Base-by-base conservation (phyloP, 306 rosid genomes). In the Crotalaria pallida region DNA sequence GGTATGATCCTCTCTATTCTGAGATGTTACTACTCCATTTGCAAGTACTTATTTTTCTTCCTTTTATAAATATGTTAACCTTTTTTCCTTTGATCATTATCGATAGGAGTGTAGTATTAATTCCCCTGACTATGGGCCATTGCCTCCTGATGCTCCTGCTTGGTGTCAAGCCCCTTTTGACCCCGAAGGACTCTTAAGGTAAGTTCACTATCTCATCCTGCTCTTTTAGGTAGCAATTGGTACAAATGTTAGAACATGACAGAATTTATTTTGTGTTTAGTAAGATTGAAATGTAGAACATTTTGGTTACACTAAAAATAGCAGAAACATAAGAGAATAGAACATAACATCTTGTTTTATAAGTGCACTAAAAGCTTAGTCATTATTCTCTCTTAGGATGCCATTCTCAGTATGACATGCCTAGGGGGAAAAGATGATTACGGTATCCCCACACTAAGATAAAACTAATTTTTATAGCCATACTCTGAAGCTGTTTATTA, bases 151-250 rank as follows among this genome's bases (percentile, higher is more conserved):
- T 82, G 96, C 99, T 79, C 99, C 99, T 67, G 67, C 97, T 12
- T 95, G 99, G 99, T 95, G 99, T 67, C 97, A 91, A 74, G 91
- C 99, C 64, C 97, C 99, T 68, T 95, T 89, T 82, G 99, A 95
- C 79, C 99, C 99, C 3, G 99, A 95, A 87, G 99, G 99, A 58
- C 79, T 95, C 62, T 73, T 95, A 63, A 95, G 98, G 96, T 88
- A 67, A 65, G 27, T 55, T 73, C 58, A 24, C 40, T 56, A 10
- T 68, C 24, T 63, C 38, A 9, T 55, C 34, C 6, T 23, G 36
- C 29, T n/a, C 7, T 36, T 69, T 52, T 23, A n/a, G n/a, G n/a
- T n/a, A n/a, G n/a, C n/a, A n/a, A n/a, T n/a, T n/a, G n/a, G n/a
- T n/a, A n/a, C n/a, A n/a, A n/a, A n/a, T n/a, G n/a, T n/a, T n/a